Evolutionary conservation across 1,139 yeast species (phyloP).

Genomic region (Pichia sp.): DNA sequence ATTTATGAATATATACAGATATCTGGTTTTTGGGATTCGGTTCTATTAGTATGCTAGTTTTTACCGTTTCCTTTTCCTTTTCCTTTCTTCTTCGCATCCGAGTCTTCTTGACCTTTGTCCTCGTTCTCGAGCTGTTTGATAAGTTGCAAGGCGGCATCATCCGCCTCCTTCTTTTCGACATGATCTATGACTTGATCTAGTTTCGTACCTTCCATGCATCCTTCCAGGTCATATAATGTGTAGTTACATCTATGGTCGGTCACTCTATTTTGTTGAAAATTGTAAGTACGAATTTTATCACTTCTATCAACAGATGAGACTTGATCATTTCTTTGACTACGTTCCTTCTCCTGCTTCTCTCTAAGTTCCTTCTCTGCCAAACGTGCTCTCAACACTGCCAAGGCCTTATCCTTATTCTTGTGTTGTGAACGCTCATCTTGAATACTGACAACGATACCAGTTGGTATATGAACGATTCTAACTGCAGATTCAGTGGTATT

Average conservation of each 20-base stretch:
- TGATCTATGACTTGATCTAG: constrained; percentile 58
- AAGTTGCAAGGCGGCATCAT: constrained; percentile 36
- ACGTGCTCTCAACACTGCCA: constrained; percentile 71
- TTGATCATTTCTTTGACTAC: constrained; percentile 67
- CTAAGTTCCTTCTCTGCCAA: constrained; percentile 75
- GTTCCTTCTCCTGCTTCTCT: constrained; percentile 57
- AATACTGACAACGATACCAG: constrained; percentile 82
- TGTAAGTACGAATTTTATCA: constrained; percentile 90
- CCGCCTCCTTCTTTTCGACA: constrained; percentile 41
- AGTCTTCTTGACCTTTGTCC: too few species aligned
- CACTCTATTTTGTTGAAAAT: constrained; percentile 84
- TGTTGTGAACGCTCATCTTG: constrained; percentile 97
- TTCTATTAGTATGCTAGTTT: too few species aligned
- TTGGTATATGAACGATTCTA: constrained; percentile 83
- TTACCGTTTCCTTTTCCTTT: too few species aligned
- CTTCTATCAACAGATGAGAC: constrained; percentile 86
- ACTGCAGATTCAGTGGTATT: constrained; percentile 98
- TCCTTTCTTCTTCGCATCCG: background rate
- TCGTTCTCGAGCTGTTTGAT: constrained; percentile 19
- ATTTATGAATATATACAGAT: too few species aligned
- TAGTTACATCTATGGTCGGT: constrained; percentile 91
- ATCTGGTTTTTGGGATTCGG: too few species aligned
- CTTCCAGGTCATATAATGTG: constrained; percentile 72
- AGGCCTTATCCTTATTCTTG: constrained; percentile 91
- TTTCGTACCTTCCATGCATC: constrained; percentile 66